Evolutionary conservation across 805 yeast genomes (phyloP).

Genomic region (Pichia exigua): DNA sequence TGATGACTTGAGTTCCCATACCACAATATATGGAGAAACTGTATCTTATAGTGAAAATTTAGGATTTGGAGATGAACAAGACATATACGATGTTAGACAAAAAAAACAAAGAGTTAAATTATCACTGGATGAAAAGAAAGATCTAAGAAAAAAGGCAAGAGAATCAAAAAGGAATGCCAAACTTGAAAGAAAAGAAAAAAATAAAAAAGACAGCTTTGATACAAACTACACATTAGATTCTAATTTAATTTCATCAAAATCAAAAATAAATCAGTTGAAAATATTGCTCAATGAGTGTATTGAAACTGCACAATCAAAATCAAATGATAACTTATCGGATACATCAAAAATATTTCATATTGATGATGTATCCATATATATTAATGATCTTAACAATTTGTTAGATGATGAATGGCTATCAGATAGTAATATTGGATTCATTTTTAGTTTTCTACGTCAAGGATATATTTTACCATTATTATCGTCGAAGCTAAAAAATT

Average conservation of each 20-base stretch:
- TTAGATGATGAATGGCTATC: constrained; percentile 66
- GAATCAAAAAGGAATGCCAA: constrained; percentile 3
- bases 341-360: constrained; percentile 32
- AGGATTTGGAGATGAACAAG: neutral
- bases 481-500: constrained; percentile 20
- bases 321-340: neutral
- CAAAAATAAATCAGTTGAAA: constrained; percentile 2
- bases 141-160: constrained; percentile 2
- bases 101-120: neutral
- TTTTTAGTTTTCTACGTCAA: constrained; percentile 49
- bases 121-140: neutral
- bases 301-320: neutral
- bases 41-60: neutral
- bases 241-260: neutral
- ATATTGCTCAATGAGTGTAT: neutral
- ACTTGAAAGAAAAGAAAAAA: neutral
- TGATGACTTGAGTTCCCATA: constrained; percentile 5
- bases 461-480: constrained; percentile 22
- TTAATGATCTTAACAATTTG: constrained; percentile 50
- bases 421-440: constrained; percentile 58
- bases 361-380: constrained; percentile 50
- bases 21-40: constrained; percentile 3
- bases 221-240: neutral
- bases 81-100: neutral
- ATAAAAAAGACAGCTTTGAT: neutral